Evolutionary conservation across 768 basidiomycete species (phyloP).

Genomic region (Mycena floridula): DNA sequence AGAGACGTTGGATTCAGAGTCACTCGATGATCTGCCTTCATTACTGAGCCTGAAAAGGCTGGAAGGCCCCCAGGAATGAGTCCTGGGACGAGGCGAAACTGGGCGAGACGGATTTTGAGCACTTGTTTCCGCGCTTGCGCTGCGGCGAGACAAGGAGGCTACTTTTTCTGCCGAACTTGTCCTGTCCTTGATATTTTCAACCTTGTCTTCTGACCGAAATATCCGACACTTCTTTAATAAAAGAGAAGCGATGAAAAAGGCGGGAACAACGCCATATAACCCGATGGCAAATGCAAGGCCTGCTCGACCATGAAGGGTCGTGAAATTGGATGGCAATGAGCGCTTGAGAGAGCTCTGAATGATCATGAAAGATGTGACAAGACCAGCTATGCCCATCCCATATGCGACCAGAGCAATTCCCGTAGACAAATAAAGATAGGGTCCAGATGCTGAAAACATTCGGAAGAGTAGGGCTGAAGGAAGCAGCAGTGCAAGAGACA

Average conservation of each 20-base stretch:
- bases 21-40: conserved; percentile 39
- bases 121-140: conserved; percentile 30
- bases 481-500: conserved; percentile 36
- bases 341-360: conserved; percentile 22
- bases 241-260: conserved; percentile 25
- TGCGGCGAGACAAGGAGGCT: background rate
- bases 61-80: conserved; percentile 47
- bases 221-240: no score
- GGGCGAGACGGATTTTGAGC: conserved; percentile 34
- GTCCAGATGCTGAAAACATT: conserved; percentile 8
- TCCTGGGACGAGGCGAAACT: conserved; percentile 34
- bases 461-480: conserved; percentile 31
- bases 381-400: conserved; percentile 55
- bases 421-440: conserved; percentile 29
- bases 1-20: conserved; percentile 40
- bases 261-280: conserved; percentile 51
- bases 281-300: conserved; percentile 60
- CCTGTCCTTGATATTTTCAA: background rate
- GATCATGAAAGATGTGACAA: conserved; percentile 57
- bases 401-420: conserved; percentile 43
- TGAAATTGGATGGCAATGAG: conserved; percentile 21
- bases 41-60: conserved; percentile 31
- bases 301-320: conserved; percentile 58
- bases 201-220: no score
- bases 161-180: background rate